A percentile compares a stretch with the other conserved stretches of the same genome.
Evolutionary conservation across 176 grass and related monocot genomes (phyloP).

Genomic region (Lolium multiflorum): DNA sequence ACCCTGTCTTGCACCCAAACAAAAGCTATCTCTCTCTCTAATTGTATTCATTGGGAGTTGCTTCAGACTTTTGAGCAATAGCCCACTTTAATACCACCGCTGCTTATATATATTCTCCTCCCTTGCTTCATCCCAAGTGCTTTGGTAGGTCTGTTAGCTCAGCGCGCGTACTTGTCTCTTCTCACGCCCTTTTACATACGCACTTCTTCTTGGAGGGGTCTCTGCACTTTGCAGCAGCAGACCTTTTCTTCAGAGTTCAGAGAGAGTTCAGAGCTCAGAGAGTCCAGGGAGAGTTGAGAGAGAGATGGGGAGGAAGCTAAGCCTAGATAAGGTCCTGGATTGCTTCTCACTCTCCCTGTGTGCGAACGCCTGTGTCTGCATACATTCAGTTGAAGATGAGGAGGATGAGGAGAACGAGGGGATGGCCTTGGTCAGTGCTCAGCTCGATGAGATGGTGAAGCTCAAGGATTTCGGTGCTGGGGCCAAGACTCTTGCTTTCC

Average conservation of each 20-base stretch:
- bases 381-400: conserved; percentile 31
- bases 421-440: conserved; percentile 63
- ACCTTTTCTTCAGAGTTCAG: background rate
- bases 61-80: conserved; percentile 32
- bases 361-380: conserved; percentile 68
- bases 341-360: conserved; percentile 80
- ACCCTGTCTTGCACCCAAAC: conserved; percentile 31
- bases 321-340: conserved; percentile 71
- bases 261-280: background rate
- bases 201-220: conserved; percentile 23
- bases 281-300: background rate
- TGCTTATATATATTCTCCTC: conserved; percentile 33
- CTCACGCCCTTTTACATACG: conserved; percentile 20
- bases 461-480: conserved; percentile 66
- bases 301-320: conserved; percentile 62
- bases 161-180: conserved; percentile 49
- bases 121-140: conserved; percentile 1
- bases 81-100: background rate
- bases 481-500: conserved; percentile 85
- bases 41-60: conserved; percentile 23
- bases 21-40: background rate
- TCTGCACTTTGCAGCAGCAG: conserved; percentile 13
- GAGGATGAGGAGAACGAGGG: conserved; percentile 71
- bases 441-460: conserved; percentile 88
- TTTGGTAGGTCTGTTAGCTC: conserved; percentile 42